These are phyloP conservation scores for Quercus lobata DNA, from an alignment of 331 rosid species.

Conservation along the genomic window DNA sequence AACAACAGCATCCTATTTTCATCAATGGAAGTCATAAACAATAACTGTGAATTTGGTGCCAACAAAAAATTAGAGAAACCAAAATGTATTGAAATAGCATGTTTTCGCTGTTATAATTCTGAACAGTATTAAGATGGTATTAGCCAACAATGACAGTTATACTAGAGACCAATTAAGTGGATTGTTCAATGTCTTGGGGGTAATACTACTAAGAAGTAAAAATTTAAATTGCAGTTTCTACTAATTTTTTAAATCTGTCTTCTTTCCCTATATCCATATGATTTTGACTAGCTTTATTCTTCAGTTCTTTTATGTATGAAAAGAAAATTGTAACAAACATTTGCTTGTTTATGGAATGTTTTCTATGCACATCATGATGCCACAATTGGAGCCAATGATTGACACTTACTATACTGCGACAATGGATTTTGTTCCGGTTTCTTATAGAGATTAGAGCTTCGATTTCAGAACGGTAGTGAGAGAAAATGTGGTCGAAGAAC, in stretches of 20 bases:
- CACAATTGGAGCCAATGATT: background rate
- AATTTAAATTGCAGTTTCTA: background rate
- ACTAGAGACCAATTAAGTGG: background rate
- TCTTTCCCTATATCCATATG: background rate
- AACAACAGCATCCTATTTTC: background rate
- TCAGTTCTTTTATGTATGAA: background rate
- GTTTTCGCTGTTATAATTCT: background rate
- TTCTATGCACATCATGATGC: background rate
- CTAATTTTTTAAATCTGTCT: background rate
- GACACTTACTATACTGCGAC: conserved; percentile 82
- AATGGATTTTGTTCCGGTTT: conserved; percentile 58
- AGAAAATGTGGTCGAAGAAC: conserved; percentile 85
- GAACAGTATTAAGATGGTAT: background rate
- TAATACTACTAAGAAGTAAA: background rate
- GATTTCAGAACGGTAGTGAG: conserved; percentile 61
- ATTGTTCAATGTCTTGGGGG: background rate
- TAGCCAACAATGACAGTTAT: background rate
- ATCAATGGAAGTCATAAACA: background rate
- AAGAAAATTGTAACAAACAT: background rate
- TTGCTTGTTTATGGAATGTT: background rate
- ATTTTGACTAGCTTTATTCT: background rate
- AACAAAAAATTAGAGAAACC: background rate
- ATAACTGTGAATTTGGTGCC: background rate
- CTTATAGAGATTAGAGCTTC: conserved; percentile 55
- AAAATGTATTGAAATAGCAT: too few relatives aligned